Conservation (phyloP, 1,284 basidiomycete species). For the Gomphus sp. region DNA sequence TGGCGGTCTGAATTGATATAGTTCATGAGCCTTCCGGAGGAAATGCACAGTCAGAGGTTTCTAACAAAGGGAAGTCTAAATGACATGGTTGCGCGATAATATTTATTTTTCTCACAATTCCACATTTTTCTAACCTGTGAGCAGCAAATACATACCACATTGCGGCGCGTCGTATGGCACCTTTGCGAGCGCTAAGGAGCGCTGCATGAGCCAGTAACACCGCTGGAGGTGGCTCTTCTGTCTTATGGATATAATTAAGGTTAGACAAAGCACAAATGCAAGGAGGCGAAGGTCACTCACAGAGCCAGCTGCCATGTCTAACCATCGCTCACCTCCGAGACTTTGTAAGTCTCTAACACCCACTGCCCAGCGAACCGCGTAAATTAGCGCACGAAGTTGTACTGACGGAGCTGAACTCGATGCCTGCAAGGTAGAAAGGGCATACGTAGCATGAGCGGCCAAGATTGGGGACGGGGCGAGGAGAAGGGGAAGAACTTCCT, state of each 20-base stretch:
- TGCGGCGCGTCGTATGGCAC: conserved; percentile 48
- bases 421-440: conserved; percentile 38
- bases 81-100: not conserved
- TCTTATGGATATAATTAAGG: conserved; percentile 28
- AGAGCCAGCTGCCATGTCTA: conserved; percentile 71
- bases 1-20: conserved; percentile 39
- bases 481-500: conserved; percentile 70
- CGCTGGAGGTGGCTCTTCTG: conserved; percentile 71
- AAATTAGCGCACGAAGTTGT: conserved; percentile 54
- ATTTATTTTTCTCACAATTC: no score
- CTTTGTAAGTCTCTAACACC: conserved; percentile 54
- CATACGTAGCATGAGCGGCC: conserved; percentile 48
- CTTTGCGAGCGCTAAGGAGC: conserved; percentile 50
- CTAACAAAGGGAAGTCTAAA: conserved; percentile 27
- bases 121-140: conserved; percentile 65
- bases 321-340: conserved; percentile 70
- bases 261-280: not conserved
- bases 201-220: conserved; percentile 70
- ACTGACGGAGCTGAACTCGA: conserved; percentile 42
- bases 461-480: conserved; percentile 54
- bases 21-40: conserved; percentile 54
- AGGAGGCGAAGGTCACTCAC: conserved; percentile 31
- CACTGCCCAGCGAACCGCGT: conserved; percentile 66
- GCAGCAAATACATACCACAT: conserved; percentile 71
- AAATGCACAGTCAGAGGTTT: conserved; percentile 78